Evolutionary conservation across 176 grass and related monocot genomes (phyloP).

Genomic region (Carex pumila): DNA sequence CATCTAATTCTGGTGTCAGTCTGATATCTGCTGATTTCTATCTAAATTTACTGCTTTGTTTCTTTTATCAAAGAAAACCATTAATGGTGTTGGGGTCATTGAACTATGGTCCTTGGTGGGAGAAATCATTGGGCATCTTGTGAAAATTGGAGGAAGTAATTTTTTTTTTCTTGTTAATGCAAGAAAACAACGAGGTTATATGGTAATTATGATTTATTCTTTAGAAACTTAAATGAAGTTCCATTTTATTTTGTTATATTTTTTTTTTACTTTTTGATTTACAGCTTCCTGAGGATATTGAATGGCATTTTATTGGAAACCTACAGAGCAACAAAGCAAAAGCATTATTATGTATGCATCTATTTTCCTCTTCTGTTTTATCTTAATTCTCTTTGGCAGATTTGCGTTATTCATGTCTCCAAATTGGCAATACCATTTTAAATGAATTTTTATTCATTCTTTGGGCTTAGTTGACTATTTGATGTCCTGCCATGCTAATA

Average conservation of each 20-base stretch:
- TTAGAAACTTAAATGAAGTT: not conserved
- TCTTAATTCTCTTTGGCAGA: not conserved
- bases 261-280: conserved; percentile 22
- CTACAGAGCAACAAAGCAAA: conserved; percentile 93
- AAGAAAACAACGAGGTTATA: not conserved
- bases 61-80: not conserved
- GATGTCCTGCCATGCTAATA: not conserved
- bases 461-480: not conserved
- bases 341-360: conserved; percentile 46
- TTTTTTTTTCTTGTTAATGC: not conserved
- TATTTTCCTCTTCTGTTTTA: not conserved
- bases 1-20: not conserved
- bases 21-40: not conserved
- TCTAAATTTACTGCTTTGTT: not conserved
- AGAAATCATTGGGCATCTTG: not conserved
- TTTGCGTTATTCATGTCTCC: not conserved
- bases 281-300: conserved; percentile 85
- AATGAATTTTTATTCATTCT: not conserved
- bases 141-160: not conserved
- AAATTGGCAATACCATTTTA: not conserved
- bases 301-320: conserved; percentile 96
- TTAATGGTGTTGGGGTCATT: not conserved
- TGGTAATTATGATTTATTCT: not conserved
- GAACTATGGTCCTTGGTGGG: not conserved
- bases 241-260: not conserved